phyloP scores from a whole-genome alignment of 495 filamentous ascomycete genomes.

The Gamarada debralockiae region DNA sequence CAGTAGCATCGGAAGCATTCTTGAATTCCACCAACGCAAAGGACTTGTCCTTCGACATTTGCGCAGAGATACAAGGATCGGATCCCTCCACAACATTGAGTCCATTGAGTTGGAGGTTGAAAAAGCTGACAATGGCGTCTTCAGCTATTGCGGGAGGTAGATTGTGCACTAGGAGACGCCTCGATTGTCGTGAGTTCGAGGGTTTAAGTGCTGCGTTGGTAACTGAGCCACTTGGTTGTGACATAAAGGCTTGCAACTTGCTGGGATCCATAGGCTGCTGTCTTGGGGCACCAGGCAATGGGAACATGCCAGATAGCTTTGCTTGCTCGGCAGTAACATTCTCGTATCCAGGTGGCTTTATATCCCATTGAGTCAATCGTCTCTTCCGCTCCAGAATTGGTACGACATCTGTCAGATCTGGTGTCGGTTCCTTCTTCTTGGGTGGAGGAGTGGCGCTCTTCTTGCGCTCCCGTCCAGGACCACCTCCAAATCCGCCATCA shows the following conservation, averaged over 20 bases:
- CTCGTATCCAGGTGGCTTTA: constrained; percentile 97
- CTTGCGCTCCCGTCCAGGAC: constrained; percentile 58
- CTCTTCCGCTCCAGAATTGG: constrained; percentile 79
- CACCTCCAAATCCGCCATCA: constrained; percentile 43
- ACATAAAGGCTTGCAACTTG: constrained; percentile 93
- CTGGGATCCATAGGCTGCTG: constrained; percentile 96
- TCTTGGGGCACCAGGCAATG: constrained; percentile 89
- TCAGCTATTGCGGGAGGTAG: constrained; percentile 65
- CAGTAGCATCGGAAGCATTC: constrained; percentile 78
- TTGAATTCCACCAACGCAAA: constrained; percentile 94
- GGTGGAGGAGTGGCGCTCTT: constrained; percentile 76
- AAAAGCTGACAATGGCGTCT: constrained; percentile 74
- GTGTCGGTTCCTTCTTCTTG: constrained; percentile 91
- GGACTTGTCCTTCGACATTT: constrained; percentile 69
- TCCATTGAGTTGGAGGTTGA: constrained; percentile 94
- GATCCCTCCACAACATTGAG: constrained; percentile 80
- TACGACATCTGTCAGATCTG: constrained; percentile 82
- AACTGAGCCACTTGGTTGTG: constrained; percentile 70
- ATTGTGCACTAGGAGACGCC: constrained; percentile 84
- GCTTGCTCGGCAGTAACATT: constrained; percentile 98
- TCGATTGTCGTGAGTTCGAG: constrained; percentile 86
- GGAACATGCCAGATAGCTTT: constrained; percentile 99
- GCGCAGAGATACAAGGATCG: constrained; percentile 84
- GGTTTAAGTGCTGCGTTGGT: constrained; percentile 82
- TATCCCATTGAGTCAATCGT: constrained; percentile 96